These are phyloP conservation scores for Rhodotorula sp. DNA, from an alignment of 1,284 basidiomycete species.

Conservation along the genomic window DNA sequence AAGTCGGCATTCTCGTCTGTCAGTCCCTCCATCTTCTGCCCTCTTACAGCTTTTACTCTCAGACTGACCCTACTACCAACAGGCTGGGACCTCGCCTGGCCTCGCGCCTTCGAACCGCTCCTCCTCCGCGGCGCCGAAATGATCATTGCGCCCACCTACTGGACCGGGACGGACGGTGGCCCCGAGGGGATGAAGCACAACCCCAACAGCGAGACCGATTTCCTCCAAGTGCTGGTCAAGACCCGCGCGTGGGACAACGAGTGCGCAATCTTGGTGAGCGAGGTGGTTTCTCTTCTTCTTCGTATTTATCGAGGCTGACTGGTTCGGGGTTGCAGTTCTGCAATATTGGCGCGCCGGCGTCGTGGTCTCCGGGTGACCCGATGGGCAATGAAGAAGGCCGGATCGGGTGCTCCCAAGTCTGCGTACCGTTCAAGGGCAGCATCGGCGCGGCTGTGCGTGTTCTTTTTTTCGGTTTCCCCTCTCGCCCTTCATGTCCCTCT, in stretches of 20 bases:
- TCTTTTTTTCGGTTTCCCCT: not conserved
- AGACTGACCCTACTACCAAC: not conserved
- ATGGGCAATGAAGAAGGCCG: slow-evolving; percentile 30
- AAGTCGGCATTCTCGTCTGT: slow-evolving; percentile 40
- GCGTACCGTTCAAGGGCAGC: slow-evolving; percentile 41
- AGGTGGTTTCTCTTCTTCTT: not conserved
- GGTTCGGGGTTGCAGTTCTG: slow-evolving; percentile 6
- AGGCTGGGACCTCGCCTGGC: slow-evolving; percentile 43
- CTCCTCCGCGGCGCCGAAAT: slow-evolving; percentile 24
- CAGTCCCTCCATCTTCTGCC: not conserved
- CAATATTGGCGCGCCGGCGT: slow-evolving; percentile 34
- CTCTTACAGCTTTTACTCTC: not conserved
- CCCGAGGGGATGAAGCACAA: slow-evolving; percentile 18
- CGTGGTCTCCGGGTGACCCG: slow-evolving; percentile 1
- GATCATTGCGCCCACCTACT: slow-evolving; percentile 32
- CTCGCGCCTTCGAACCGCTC: slow-evolving; percentile 38
- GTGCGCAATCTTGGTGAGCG: slow-evolving; percentile 31
- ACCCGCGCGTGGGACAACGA: slow-evolving; percentile 43
- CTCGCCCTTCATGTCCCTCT: not conserved
- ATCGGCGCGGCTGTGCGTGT: slow-evolving; percentile 30
- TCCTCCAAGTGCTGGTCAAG: slow-evolving; percentile 37
- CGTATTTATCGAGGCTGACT: not conserved
- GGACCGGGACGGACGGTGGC: slow-evolving; percentile 26
- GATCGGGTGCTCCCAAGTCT: slow-evolving; percentile 37
- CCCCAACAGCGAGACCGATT: slow-evolving; percentile 30